Base-by-base conservation (phyloP, 2,329 filamentous ascomycete species). In the Ceratocystis albifundus region DNA sequence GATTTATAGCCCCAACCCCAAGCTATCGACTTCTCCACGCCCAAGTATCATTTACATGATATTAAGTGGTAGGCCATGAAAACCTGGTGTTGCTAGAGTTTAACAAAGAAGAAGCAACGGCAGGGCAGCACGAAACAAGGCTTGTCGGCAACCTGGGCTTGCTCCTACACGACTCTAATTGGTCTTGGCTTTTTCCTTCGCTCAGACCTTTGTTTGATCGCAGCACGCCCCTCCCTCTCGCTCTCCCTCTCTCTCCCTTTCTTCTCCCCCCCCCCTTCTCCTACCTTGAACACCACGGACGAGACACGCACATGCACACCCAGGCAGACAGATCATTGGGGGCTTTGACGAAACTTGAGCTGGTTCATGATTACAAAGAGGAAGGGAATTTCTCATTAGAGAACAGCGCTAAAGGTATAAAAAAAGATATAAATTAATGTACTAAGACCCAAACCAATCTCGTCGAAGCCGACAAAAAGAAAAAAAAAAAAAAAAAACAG, bases 91-190 rank as follows among this genome's bases (percentile, higher is more conserved):
- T 28, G 7, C 22, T 30, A 17, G 22, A 30, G 53, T 30, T 57
- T 57, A 25, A 57, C 10, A 12, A 22, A 57, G 53, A 30, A 15
- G 22, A 28, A 30, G 53, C 25, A 15, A 30, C 22, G 22, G 53
- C 22, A n/a, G 15, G 22, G 53, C 22, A n/a, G 15, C n/a, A 57
- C 53, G 53, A 57, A 57, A 57, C 53, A 57, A 57, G 53, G 30
- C 22, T 32, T 30, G 53, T 28, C 22, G 25, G 53, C 53, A 30
- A 15, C 6, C 53, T 57, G 30, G 53, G 22, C 53, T 57, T 57
- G 53, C 28, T 57, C 53, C 25, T 57, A 15, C 53, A 57, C 53
- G 53, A 57, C 22, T 57, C 53, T 57, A 57, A 57, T 57, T 57
- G 20, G 53, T 57, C 53, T 57, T 57, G 53, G 53, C 53, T 57